Conservation (phyloP, 257 asterid genomes). For the Nicotiana noctiflora region DNA sequence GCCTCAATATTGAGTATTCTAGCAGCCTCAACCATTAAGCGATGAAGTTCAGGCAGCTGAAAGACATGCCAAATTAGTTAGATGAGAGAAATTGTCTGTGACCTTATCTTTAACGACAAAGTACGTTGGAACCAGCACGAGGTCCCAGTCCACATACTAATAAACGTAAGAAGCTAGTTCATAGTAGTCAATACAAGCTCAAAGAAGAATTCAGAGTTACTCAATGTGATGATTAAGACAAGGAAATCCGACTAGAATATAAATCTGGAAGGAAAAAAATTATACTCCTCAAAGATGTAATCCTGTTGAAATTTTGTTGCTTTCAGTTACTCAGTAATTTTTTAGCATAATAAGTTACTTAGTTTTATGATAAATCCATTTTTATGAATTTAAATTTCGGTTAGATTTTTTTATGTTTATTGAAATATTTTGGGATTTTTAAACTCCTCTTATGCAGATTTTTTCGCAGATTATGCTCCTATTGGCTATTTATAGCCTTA, state of each 20-base stretch:
- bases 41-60: conserved; percentile 84
- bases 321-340: too few species aligned
- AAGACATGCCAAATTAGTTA: conserved; percentile 9
- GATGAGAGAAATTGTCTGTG: neutral
- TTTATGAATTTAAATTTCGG: too few species aligned
- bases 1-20: conserved; percentile 55
- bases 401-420: too few species aligned
- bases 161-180: neutral
- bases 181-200: neutral
- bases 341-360: too few species aligned
- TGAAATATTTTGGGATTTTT: too few species aligned
- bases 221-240: too few species aligned
- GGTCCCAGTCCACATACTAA: neutral
- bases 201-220: neutral
- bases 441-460: too few species aligned
- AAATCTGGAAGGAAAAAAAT: neutral
- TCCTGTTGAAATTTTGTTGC: too few species aligned
- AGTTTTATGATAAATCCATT: too few species aligned
- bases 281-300: neutral
- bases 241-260: neutral
- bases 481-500: too few species aligned
- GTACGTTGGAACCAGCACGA: neutral
- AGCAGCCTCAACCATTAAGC: conserved; percentile 76
- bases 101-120: neutral
- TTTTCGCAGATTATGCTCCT: too few species aligned